Conservation (phyloP, 2,329 filamentous ascomycete genomes). For the Fusarium euwallaceae region DNA sequence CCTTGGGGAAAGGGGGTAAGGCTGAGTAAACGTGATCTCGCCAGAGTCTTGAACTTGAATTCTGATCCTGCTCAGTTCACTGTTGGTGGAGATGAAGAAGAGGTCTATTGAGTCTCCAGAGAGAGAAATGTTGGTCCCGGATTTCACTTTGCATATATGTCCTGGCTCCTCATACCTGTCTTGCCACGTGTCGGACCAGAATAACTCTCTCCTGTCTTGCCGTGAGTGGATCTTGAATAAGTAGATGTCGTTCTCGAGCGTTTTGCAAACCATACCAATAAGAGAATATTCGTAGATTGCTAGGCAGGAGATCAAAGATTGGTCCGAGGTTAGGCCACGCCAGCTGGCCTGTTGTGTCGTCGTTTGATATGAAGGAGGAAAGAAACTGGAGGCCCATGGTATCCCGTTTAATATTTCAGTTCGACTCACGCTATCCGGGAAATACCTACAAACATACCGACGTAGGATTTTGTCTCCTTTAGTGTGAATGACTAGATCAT, state of each 20-base stretch:
- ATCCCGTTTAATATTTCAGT: not conserved
- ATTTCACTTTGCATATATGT: not conserved
- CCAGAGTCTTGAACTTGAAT: not conserved
- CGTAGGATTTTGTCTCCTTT: not conserved
- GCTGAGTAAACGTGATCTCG: not conserved
- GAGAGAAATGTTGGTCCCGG: not conserved
- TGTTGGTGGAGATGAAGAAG: not conserved
- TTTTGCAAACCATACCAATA: not conserved
- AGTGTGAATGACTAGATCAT: not conserved
- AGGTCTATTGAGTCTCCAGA: not conserved
- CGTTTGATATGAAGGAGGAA: not conserved
- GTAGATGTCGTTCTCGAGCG: not conserved
- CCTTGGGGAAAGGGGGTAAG: not conserved
- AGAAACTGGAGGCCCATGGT: not conserved
- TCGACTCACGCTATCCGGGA: not conserved
- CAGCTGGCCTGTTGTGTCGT: not conserved
- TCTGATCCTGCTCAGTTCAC: not conserved
- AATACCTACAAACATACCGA: not conserved
- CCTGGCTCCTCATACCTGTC: not conserved
- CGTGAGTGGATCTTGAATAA: not conserved
- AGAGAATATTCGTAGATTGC: not conserved
- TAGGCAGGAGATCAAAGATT: not conserved
- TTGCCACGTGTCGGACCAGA: no score
- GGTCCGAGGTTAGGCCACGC: not conserved
- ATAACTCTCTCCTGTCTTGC: no score